Percentiles rank a stretch among this genome's conserved stretches.
These are phyloP conservation scores for Byssochlamys sp. DNA, from an alignment of 2,329 filamentous ascomycete genomes.

Conservation along the genomic window DNA sequence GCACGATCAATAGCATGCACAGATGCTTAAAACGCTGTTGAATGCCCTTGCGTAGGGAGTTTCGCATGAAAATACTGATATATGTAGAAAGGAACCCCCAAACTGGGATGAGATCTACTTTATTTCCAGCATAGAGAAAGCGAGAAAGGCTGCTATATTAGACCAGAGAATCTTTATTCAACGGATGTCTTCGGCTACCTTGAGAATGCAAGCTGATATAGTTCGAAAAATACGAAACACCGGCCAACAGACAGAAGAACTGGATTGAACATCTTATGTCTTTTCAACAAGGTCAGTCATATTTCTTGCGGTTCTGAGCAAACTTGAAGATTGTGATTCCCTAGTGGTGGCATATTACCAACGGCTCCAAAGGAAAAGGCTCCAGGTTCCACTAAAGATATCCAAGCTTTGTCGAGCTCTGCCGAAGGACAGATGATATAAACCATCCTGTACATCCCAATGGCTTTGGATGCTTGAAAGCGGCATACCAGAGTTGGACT, in stretches of 20 bases:
- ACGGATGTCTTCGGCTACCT: neutral
- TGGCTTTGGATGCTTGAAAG: neutral
- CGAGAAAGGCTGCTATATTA: neutral
- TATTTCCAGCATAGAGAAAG: neutral
- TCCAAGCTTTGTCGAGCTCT: neutral
- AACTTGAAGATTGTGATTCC: neutral
- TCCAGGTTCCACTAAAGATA: neutral
- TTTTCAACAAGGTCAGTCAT: constrained; percentile 1
- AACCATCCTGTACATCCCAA: neutral
- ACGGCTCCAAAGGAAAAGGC: neutral
- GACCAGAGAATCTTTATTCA: neutral
- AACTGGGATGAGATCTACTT: neutral
- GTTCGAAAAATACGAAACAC: neutral
- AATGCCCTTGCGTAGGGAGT: neutral
- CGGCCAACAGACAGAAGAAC: neutral
- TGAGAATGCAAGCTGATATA: neutral
- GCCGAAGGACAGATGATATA: neutral
- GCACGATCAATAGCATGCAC: neutral
- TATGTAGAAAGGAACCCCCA: neutral
- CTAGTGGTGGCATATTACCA: neutral
- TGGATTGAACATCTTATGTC: neutral
- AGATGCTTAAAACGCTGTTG: neutral
- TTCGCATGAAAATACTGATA: neutral
- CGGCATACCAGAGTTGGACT: neutral
- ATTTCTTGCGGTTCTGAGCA: neutral